Evolutionary conservation across 495 filamentous ascomycete species (phyloP), one percentile per base, ranked within the genome.

Genomic region (Penicillium coffeae): DNA sequence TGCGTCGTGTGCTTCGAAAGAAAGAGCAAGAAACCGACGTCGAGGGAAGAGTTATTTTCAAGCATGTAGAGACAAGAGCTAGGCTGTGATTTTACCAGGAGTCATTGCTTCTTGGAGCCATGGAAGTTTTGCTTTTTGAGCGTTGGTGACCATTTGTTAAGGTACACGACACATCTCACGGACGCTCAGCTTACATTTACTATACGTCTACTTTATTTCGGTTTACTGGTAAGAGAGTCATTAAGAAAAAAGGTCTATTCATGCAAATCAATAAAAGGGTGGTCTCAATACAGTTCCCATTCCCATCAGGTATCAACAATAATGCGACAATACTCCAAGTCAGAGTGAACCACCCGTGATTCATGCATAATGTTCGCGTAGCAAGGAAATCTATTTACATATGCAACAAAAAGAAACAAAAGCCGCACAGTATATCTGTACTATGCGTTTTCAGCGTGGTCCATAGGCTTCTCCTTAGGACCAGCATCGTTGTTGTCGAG

Each of bases 1-100:
- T 87, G 54, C 74, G 83, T 49, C 65, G 79, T 46, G 59, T 82
- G 49, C 60, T 88, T 47, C 71, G 76, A 41, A 70, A 77, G 37
- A 59, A 51, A 47, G 63, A 61, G 18, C 38, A 41, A 30, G 56
- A 51, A 46, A 55, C 20, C 12, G 53, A 47, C 33, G 47, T 45
- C 34, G 51, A 57, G 22, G 63, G 46, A 37, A 32, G 64, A 12
- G 27, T 68, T 32, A 59, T 72, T 13, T 69, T 71, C 20, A 60
- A 53, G 21, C 70, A 73, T 38, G 64, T 64, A 14, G 52, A 59
- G 44, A 59, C 60, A 51, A 62, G 62, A 51, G 70, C 73, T 18
- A 77, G 57, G 52, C 55, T 78, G 51, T 78, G 59, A 35, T 41
- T 42, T 12, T 8, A 30, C 25, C 8, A 20, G 8, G 18, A 3